Base-by-base conservation (phyloP, 305 asterid species). In the Fraxinus angustifolia region DNA sequence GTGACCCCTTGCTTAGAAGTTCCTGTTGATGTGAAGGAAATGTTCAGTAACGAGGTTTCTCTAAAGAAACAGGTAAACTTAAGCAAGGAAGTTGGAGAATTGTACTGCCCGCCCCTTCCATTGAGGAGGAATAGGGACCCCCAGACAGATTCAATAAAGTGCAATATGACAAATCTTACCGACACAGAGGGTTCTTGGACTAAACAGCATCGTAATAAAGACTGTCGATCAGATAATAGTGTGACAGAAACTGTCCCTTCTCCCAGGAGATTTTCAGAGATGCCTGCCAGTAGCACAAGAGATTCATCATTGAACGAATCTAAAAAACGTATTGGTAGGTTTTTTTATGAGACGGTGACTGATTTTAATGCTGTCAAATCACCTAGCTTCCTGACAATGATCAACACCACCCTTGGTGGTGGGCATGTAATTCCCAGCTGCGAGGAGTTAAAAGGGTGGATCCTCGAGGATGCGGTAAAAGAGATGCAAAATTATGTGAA, bases 361-460 rank as follows among this genome's bases (percentile, higher is more conserved):
- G 91, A 89, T 68, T 79, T 89, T 16, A 35, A 83, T 30, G 85
- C 76, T 2, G 83, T 83, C 16, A 76, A 82, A 53, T 75, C 78
- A 10, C 90, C 89, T 12, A 88, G 85, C 90, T 93, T 93, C 81
- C 77, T 34, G 58, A 76, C 62, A 30, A 87, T 90, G 93, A 38
- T 89, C 73, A 81, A 79, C 33, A 80, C 87, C 45, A 82, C 82
- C 78, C 56, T 65, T 30, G 53, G 62, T 36, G 73, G 75, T 42
- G 84, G 83, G 31, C 72, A 74, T 62, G 71, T 56, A 12, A 70
- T 90, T 53, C 98, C 97, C 1, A 88, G 88, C 8, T n/a, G 19
- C 56, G 70, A 87, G 73, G 97, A 92, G 86, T 86, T 94, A 58
- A 85, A 80, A 77, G 95, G 96, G 6, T 89, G 91, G 93, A 88